Evolutionary conservation across 2,329 filamentous ascomycete genomes (phyloP).

Genomic region (Ambrosiella xylebori): DNA sequence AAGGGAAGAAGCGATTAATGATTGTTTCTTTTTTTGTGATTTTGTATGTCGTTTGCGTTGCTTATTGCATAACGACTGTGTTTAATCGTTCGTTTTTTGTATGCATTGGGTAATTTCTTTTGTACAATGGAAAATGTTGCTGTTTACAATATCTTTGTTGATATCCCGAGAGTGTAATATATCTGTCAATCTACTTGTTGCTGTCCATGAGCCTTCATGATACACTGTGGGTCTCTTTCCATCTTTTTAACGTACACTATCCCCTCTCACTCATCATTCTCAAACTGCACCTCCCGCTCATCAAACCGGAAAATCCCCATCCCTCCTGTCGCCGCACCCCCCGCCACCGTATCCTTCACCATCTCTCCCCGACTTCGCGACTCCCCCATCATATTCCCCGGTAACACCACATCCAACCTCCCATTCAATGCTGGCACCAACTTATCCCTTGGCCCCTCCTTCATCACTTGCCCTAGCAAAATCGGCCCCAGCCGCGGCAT

Average conservation of each 20-base stretch:
- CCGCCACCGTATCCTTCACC: conserved; percentile 25
- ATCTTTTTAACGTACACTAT: too few species aligned
- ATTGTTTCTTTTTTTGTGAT: neutral
- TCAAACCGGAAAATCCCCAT: conserved; percentile 4
- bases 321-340: neutral
- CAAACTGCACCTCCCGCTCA: conserved; percentile 9
- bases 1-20: neutral
- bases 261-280: neutral
- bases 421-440: conserved; percentile 31
- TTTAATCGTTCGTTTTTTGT: neutral
- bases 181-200: too few species aligned
- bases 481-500: conserved; percentile 35
- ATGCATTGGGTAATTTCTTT: neutral
- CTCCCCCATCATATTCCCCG: conserved; percentile 24
- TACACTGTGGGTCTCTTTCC: too few species aligned
- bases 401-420: conserved; percentile 24
- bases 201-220: too few species aligned
- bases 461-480: conserved; percentile 24
- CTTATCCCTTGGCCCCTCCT: conserved; percentile 19
- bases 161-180: too few species aligned
- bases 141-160: too few species aligned
- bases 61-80: too few species aligned
- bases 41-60: neutral
- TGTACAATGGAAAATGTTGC: too few species aligned
- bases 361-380: conserved; percentile 26